A percentile compares a stretch with the other conserved stretches of the same genome.
Conservation (phyloP, 345 rosid genomes). For the Psidium guajava region DNA sequence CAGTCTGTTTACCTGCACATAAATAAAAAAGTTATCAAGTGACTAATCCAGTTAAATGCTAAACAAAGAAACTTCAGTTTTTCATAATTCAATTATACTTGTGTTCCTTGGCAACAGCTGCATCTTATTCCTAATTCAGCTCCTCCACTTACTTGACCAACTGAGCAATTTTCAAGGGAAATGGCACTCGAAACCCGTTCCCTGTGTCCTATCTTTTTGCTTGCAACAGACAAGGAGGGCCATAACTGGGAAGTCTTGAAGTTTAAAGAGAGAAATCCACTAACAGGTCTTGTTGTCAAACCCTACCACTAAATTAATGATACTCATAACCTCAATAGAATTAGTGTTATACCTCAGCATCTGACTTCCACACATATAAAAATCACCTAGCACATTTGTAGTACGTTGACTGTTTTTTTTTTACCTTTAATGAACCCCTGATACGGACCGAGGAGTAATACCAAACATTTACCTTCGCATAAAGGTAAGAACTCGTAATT, state of each 20-base stretch:
- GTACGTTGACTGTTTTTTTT: neutral
- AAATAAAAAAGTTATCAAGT: neutral
- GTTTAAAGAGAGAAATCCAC: neutral
- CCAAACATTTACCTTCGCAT: conserved; percentile 44
- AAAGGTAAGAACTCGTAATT: conserved; percentile 58
- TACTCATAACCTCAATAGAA: neutral
- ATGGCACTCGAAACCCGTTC: neutral
- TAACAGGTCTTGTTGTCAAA: neutral
- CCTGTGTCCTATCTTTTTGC: neutral
- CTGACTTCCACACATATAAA: neutral
- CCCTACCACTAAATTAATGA: neutral
- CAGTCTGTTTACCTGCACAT: conserved; percentile 60
- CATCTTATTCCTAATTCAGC: neutral
- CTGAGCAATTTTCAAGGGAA: neutral
- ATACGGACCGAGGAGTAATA: neutral
- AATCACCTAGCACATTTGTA: neutral
- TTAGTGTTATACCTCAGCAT: neutral
- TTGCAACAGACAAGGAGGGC: neutral
- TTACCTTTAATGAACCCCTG: neutral
- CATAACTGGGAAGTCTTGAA: neutral
- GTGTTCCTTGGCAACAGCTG: neutral
- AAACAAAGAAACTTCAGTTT: neutral
- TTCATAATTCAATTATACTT: neutral
- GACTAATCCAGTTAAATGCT: neutral
- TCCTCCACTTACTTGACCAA: neutral